phyloP scores from a whole-genome alignment of 2,329 filamentous ascomycete genomes.

The Ophiostoma tasmaniense region DNA sequence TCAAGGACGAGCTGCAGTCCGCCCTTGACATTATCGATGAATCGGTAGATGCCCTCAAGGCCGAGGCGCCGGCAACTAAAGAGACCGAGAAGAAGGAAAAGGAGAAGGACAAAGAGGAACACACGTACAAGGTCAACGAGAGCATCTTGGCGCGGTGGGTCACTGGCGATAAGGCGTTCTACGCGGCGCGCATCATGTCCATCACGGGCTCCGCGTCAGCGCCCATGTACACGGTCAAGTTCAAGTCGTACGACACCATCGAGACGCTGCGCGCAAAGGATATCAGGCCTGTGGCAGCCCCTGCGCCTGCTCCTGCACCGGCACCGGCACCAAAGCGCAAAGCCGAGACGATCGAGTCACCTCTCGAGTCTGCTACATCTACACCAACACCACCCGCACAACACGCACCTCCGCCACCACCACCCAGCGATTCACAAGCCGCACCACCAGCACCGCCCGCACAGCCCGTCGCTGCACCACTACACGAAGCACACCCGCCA shows the following conservation, averaged over 20 bases:
- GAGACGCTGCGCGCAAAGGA: conserved; percentile 77
- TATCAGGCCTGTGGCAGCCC: conserved; percentile 57
- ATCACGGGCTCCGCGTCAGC: conserved; percentile 87
- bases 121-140: conserved; percentile 73
- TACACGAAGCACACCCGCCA: conserved; percentile 26
- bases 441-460: conserved; percentile 21
- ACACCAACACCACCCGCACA: conserved; percentile 14
- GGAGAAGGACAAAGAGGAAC: no score
- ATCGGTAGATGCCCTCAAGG: conserved; percentile 69
- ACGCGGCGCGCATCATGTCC: conserved; percentile 84
- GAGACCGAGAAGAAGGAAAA: no score
- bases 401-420: not conserved
- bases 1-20: conserved; percentile 74
- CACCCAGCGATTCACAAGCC: conserved; percentile 12
- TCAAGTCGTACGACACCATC: conserved; percentile 80
- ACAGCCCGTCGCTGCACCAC: not conserved
- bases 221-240: conserved; percentile 89
- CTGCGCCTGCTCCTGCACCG: not conserved
- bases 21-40: conserved; percentile 72
- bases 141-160: conserved; percentile 84
- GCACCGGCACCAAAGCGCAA: conserved; percentile 55
- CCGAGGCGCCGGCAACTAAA: no score
- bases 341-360: conserved; percentile 57
- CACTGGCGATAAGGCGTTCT: conserved; percentile 81
- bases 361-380: not conserved